A percentile compares a stretch with the other conserved stretches of the same genome.
phyloP scores from a whole-genome alignment of 345 rosid species.

The Gynandropsis gynandra region DNA sequence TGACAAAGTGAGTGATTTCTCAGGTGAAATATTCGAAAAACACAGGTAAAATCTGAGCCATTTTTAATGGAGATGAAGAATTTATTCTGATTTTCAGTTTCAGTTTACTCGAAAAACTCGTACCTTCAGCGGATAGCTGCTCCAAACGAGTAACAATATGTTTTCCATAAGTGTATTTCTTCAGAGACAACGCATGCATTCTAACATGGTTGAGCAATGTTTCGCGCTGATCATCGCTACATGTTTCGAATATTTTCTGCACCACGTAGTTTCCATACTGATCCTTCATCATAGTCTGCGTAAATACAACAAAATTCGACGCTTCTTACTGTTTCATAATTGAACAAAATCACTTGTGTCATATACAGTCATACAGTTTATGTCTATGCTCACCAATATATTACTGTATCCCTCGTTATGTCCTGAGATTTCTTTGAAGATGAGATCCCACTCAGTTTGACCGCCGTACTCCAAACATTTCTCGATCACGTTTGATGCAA shows the following conservation, averaged over 20 bases:
- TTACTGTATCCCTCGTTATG: slow-evolving; percentile 42
- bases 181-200: slow-evolving; percentile 46
- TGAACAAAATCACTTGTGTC: no score
- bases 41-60: no score
- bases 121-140: slow-evolving; percentile 52
- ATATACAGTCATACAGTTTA: slow-evolving; percentile 4
- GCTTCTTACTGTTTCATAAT: no score
- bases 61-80: no score
- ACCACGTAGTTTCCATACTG: slow-evolving; percentile 71
- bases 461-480: slow-evolving; percentile 58
- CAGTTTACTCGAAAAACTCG: neutral
- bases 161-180: slow-evolving; percentile 73
- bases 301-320: no score
- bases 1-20: no score
- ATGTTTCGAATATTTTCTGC: slow-evolving; percentile 53
- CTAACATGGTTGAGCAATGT: slow-evolving; percentile 38
- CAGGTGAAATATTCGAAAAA: no score
- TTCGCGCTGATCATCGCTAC: slow-evolving; percentile 43
- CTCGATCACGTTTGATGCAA: slow-evolving; percentile 67
- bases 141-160: slow-evolving; percentile 69
- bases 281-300: slow-evolving; percentile 70
- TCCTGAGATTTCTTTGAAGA: slow-evolving; percentile 52
- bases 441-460: slow-evolving; percentile 41
- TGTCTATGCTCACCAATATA: slow-evolving; percentile 53
- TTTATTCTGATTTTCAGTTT: no score